Evolutionary conservation across 495 filamentous ascomycete genomes (phyloP), one percentile per base, ranked within the genome.

Genomic region (Schizothecium vesticola): DNA sequence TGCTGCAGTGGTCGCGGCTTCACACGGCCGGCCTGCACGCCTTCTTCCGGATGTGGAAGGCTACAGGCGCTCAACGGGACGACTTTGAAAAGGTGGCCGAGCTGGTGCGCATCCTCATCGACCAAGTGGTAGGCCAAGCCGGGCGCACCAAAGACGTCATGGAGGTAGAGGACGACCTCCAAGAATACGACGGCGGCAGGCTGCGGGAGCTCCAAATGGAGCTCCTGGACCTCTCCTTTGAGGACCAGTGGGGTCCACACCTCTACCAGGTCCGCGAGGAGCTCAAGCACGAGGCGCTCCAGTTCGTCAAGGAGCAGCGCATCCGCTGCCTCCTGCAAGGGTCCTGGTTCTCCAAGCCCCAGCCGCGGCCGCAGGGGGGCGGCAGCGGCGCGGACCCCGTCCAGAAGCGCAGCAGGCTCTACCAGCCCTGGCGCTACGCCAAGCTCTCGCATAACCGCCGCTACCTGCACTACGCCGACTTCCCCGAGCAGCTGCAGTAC

Each of bases 231-330:
- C 82, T 94, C 59, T 91, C 92, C 0, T 97, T 97, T 72, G 95
- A 98, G 76, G 92, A 94, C 75, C 91, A 88, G 29, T 98, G 96
- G 96, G 93, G 93, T 0, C 88, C 91, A 70, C 93, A 98, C 77
- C 83, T 99, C 24, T 80, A 81, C 70, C 92, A 96, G 77, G 92
- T 97, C 13, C 90, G 94, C n/a, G 92, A 97, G 58, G 92, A 97
- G 78, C 82, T 98, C 12, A 90, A 94, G 70, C 88, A 94, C 71
- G 95, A 99, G 74, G 93, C 95, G 23, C 79, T 96, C 55, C 92
- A 96, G 72, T 99, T 99, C 73, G 90, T 98, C 74, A 97, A 95
- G 74, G 95, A 99, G 77, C 95, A 99, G 76, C 88, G 95, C 59
- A 91, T 97, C 64, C 86, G 96, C n/a, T 97, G 92, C 76, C 82